Percentiles rank a stretch among this genome's conserved stretches.
These are phyloP conservation scores for Mortierella sp. DNA, from an alignment of 371 early-diverging fungal species.

Conservation along the genomic window DNA sequence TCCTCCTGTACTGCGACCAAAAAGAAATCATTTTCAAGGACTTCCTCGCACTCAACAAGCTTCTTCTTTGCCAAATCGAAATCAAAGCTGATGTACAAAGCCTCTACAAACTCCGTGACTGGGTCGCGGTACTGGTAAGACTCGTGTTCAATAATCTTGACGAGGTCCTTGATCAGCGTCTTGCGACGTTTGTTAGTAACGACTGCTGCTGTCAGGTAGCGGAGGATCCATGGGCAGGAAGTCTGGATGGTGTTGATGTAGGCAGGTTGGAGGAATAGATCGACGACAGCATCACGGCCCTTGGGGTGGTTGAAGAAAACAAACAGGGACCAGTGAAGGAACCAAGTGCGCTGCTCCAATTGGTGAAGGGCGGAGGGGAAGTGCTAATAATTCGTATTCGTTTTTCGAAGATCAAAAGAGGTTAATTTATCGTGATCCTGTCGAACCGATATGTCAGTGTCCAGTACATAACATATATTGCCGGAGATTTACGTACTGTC, in stretches of 20 bases:
- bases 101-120: constrained; percentile 91
- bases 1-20: constrained; percentile 85
- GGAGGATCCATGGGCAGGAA: constrained; percentile 95
- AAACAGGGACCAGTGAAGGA: constrained; percentile 96
- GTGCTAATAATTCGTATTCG: constrained; percentile 52
- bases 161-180: constrained; percentile 89
- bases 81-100: constrained; percentile 91
- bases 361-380: constrained; percentile 83
- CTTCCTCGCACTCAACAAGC: constrained; percentile 88
- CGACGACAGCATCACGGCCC: constrained; percentile 93
- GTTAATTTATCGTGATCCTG: too few relatives aligned
- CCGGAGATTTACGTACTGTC: constrained; percentile 55
- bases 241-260: constrained; percentile 97
- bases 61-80: constrained; percentile 94
- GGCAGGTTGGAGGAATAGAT: constrained; percentile 90
- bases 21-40: constrained; percentile 92
- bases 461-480: too few relatives aligned
- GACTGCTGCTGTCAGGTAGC: constrained; percentile 92
- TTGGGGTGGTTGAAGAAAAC: constrained; percentile 97
- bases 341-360: constrained; percentile 93
- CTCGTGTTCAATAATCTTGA: constrained; percentile 91
- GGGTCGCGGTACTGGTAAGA: constrained; percentile 87
- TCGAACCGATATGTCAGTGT: too few relatives aligned
- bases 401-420: too few relatives aligned
- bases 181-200: constrained; percentile 93